These are phyloP conservation scores for Annulohypoxylon nitens DNA, from an alignment of 495 filamentous ascomycete genomes.

Conservation along the genomic window DNA sequence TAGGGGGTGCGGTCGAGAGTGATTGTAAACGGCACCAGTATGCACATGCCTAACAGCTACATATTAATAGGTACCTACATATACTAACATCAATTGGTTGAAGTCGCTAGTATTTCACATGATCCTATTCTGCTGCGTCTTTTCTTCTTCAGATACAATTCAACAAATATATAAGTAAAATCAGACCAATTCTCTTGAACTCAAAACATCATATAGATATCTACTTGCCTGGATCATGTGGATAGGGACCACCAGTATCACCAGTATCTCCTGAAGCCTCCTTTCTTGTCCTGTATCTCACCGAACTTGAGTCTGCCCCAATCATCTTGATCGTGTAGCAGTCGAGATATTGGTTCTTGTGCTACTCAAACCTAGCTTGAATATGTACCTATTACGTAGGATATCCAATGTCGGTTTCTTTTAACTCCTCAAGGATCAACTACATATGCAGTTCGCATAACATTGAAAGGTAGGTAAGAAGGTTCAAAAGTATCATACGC, in stretches of 20 bases:
- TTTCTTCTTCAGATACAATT: too few species aligned
- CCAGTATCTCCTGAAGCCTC: constrained; percentile 8
- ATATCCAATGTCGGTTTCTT: not conserved
- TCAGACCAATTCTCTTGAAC: not conserved
- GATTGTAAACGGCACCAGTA: too few species aligned
- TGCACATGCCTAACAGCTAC: too few species aligned
- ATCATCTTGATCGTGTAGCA: not conserved
- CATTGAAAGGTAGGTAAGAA: not conserved
- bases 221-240: not conserved
- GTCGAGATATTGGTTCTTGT: not conserved
- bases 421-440: not conserved
- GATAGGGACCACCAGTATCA: not conserved
- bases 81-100: too few species aligned
- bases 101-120: too few species aligned
- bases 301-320: not conserved
- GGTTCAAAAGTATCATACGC: not conserved
- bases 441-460: not conserved
- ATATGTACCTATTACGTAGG: not conserved
- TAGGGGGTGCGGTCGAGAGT: too few species aligned
- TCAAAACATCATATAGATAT: not conserved
- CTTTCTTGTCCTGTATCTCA: not conserved
- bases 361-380: not conserved
- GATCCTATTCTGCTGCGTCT: too few species aligned
- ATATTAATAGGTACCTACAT: not conserved
- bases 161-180: not conserved